Evolutionary conservation across 768 basidiomycete genomes (phyloP).

Genomic region (Coprinopsis strossmayeri): DNA sequence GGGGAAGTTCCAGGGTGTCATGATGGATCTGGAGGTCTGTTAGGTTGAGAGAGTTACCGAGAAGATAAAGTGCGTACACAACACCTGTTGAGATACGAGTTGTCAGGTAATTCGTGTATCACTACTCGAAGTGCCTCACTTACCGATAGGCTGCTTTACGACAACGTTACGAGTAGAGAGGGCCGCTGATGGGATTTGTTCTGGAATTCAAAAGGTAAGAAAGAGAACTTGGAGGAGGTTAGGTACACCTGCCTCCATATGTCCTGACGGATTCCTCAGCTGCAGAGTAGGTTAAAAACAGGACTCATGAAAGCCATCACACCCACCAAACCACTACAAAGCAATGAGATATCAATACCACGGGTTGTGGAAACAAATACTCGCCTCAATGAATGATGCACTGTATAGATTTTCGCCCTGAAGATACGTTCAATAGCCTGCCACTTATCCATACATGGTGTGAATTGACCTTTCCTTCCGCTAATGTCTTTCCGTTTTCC

Average conservation of each 20-base stretch:
- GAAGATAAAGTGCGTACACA: slow-evolving; percentile 37
- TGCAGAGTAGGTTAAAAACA: too few species aligned
- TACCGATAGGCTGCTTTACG: slow-evolving; percentile 89
- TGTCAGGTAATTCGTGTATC: too few species aligned
- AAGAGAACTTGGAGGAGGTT: background rate
- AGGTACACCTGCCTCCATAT: slow-evolving; percentile 77
- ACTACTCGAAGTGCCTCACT: too few species aligned
- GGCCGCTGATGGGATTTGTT: slow-evolving; percentile 75
- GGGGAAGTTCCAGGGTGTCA: slow-evolving; percentile 93
- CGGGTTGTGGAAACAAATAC: slow-evolving; percentile 12
- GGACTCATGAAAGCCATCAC: background rate
- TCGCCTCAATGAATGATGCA: slow-evolving; percentile 76
- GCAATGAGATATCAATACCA: background rate
- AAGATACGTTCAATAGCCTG: too few species aligned
- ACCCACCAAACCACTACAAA: slow-evolving; percentile 73
- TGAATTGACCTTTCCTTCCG: slow-evolving; percentile 63
- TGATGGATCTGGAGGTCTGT: slow-evolving; percentile 60
- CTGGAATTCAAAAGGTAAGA: slow-evolving; percentile 30
- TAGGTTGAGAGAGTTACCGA: too few species aligned
- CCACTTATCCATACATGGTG: background rate
- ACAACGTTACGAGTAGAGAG: slow-evolving; percentile 74
- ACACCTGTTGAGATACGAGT: slow-evolving; percentile 26
- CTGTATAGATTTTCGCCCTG: slow-evolving; percentile 84
- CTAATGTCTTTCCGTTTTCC: slow-evolving; percentile 92
- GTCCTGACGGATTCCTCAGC: slow-evolving; percentile 90